These are phyloP conservation scores for Lachancea dasiensis DNA, from an alignment of 805 yeast genomes.

Conservation along the genomic window DNA sequence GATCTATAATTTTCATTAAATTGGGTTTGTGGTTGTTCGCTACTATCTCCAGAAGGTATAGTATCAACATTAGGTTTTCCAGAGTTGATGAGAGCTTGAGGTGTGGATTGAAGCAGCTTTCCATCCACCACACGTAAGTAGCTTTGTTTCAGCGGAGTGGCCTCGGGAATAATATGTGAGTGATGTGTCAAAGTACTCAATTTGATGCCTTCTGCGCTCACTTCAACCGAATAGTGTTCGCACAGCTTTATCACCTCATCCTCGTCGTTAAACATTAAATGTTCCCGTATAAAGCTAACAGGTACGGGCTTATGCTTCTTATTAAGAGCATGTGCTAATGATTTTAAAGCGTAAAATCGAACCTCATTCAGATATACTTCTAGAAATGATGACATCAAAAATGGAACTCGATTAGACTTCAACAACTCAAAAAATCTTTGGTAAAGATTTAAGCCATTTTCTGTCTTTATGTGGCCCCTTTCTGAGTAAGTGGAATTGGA, in stretches of 20 bases:
- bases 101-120: conserved; percentile 30
- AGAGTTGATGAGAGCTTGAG: conserved; percentile 36
- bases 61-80: conserved; percentile 29
- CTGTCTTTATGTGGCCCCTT: conserved; percentile 46
- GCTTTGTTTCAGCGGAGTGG: conserved; percentile 42
- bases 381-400: conserved; percentile 62
- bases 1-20: background rate
- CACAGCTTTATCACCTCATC: conserved; percentile 53
- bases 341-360: conserved; percentile 63
- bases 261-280: conserved; percentile 63
- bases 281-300: conserved; percentile 38
- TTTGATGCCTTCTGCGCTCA: conserved; percentile 38
- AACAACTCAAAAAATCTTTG: conserved; percentile 57
- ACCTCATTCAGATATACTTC: conserved; percentile 79
- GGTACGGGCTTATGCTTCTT: conserved; percentile 63
- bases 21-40: too few relatives aligned
- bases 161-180: conserved; percentile 34
- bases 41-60: too few relatives aligned
- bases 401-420: conserved; percentile 48
- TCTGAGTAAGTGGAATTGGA: conserved; percentile 56
- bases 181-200: conserved; percentile 37
- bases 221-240: conserved; percentile 54
- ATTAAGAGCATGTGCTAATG: conserved; percentile 62
- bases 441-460: conserved; percentile 57
- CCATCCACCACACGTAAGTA: conserved; percentile 39